These are phyloP conservation scores for Parasarocladium wereldwijsianum DNA, from an alignment of 2,329 filamentous ascomycete genomes.

Conservation along the genomic window DNA sequence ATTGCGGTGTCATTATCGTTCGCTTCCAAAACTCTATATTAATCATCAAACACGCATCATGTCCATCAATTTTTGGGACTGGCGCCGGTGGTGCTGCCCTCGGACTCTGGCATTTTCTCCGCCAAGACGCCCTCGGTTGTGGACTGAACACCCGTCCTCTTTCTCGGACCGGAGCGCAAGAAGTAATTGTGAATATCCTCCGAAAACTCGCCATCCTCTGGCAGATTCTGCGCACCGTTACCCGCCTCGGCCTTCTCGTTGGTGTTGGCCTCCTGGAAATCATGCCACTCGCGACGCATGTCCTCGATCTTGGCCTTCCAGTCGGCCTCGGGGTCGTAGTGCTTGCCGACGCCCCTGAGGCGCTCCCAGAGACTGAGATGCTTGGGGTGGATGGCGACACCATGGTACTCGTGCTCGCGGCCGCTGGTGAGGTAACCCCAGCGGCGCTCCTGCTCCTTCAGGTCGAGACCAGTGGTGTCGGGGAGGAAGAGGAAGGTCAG, in stretches of 20 bases:
- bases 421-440: slow-evolving; percentile 78
- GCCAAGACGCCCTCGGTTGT: slow-evolving; percentile 10
- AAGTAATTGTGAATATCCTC: slow-evolving; percentile 41
- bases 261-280: slow-evolving; percentile 26
- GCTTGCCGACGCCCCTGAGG: slow-evolving; percentile 59
- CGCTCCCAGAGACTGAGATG: slow-evolving; percentile 86
- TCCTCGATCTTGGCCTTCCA: slow-evolving; percentile 75
- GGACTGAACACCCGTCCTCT: no score
- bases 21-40: no score
- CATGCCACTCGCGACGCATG: slow-evolving; percentile 52
- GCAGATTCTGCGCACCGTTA: slow-evolving; percentile 12
- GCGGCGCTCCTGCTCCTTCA: slow-evolving; percentile 92
- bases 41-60: no score
- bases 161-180: slow-evolving; percentile 25
- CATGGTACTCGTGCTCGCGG: slow-evolving; percentile 72
- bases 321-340: slow-evolving; percentile 72
- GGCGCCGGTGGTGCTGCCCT: no score
- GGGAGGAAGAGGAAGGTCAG: slow-evolving; percentile 77
- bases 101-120: no score
- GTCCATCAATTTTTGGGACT: no score
- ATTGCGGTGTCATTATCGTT: no score
- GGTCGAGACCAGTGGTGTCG: slow-evolving; percentile 91
- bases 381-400: slow-evolving; percentile 77
- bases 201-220: slow-evolving; percentile 34
- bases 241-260: slow-evolving; percentile 20